phyloP scores from a whole-genome alignment of 2,329 filamentous ascomycete species.

The Tolypocladium inflatum region DNA sequence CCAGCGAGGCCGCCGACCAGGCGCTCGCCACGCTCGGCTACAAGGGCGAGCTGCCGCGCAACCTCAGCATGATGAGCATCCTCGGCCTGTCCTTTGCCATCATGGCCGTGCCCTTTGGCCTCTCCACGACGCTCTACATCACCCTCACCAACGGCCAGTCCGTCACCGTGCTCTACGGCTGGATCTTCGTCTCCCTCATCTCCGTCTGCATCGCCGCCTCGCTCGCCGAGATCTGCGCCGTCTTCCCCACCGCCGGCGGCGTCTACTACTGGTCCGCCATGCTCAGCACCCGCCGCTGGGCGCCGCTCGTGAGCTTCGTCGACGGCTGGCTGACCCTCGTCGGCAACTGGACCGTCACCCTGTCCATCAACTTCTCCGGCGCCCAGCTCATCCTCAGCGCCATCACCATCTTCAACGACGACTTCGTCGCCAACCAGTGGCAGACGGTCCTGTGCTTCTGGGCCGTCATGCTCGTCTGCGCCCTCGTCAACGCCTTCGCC shows the following conservation, averaged over 20 bases:
- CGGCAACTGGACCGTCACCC: slow-evolving; percentile 61
- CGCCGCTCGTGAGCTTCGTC: slow-evolving; percentile 57
- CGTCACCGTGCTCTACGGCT: slow-evolving; percentile 66
- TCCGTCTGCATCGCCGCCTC: slow-evolving; percentile 63
- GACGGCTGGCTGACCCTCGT: slow-evolving; percentile 68
- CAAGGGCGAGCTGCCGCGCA: slow-evolving; percentile 38
- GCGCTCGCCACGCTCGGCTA: slow-evolving; percentile 39
- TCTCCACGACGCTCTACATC: slow-evolving; percentile 37
- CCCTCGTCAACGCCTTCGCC: slow-evolving; percentile 58
- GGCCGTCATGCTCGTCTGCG: slow-evolving; percentile 52
- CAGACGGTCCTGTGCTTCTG: slow-evolving; percentile 70
- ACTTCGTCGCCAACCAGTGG: slow-evolving; percentile 52
- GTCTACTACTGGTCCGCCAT: slow-evolving; percentile 69
- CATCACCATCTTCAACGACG: slow-evolving; percentile 54
- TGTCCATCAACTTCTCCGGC: slow-evolving; percentile 62
- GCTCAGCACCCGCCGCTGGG: slow-evolving; percentile 51
- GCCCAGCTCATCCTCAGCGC: slow-evolving; percentile 60
- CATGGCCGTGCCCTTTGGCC: slow-evolving; percentile 40
- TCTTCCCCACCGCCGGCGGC: slow-evolving; percentile 51
- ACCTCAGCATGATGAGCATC: slow-evolving; percentile 39
- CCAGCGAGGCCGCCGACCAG: slow-evolving; percentile 23
- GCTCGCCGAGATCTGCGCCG: slow-evolving; percentile 63
- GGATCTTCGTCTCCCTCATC: slow-evolving; percentile 53
- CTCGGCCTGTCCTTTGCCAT: slow-evolving; percentile 41
- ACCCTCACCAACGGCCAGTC: slow-evolving; percentile 63